Evolutionary conservation across 148 eudicot genomes (phyloP).

Genomic region (Silene conica): DNA sequence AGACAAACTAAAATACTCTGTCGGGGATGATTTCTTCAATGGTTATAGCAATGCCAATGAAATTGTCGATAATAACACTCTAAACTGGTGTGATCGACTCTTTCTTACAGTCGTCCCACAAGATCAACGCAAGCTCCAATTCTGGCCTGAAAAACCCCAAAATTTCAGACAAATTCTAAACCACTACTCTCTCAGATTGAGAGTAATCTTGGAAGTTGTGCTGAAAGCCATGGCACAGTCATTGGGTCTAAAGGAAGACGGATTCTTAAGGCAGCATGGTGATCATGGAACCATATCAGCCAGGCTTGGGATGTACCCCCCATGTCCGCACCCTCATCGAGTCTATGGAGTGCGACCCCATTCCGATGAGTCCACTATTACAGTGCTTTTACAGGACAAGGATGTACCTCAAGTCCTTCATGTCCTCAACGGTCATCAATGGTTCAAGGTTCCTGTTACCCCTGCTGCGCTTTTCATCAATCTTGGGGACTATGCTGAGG

Average conservation of each 20-base stretch:
- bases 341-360: constrained; percentile 31
- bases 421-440: constrained; percentile 42
- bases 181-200: constrained; percentile 20
- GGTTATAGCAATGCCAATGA: constrained; percentile 56
- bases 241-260: constrained; percentile 29
- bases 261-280: constrained; percentile 35
- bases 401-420: constrained; percentile 49
- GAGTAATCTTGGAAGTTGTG: constrained; percentile 12
- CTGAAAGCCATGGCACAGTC: constrained; percentile 36
- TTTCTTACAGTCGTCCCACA: constrained; percentile 40
- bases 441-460: constrained; percentile 46
- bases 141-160: constrained; percentile 61
- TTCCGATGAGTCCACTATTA: constrained; percentile 30
- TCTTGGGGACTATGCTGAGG: constrained; percentile 54
- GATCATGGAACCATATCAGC: constrained; percentile 18
- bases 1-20: constrained; percentile 45
- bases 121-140: constrained; percentile 33
- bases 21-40: constrained; percentile 34
- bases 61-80: constrained; percentile 34
- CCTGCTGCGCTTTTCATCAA: constrained; percentile 46
- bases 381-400: constrained; percentile 38
- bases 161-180: constrained; percentile 39
- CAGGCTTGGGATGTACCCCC: constrained; percentile 37
- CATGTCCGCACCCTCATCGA: constrained; percentile 20
- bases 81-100: constrained; percentile 66